A percentile compares a stretch with the other conserved stretches of the same genome.
Conservation (phyloP, 805 yeast species). For the Metschnikowia gelsemii region DNA sequence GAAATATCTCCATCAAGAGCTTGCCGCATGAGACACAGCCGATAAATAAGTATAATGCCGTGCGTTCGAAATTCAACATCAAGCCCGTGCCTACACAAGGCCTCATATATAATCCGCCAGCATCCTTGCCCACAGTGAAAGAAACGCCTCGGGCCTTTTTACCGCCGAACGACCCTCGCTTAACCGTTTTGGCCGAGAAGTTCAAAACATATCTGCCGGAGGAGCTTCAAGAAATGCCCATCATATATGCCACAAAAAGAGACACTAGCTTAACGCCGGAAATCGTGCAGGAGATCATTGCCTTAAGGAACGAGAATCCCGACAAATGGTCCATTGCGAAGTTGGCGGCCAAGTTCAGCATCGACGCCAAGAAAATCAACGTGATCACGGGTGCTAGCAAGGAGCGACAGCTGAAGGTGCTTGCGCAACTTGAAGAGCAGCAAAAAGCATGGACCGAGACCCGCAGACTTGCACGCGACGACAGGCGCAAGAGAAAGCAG, state of each 20-base stretch:
- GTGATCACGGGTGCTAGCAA: slow-evolving; percentile 45
- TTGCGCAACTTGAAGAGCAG: slow-evolving; percentile 43
- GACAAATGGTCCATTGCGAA: slow-evolving; percentile 59
- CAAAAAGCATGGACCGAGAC: slow-evolving; percentile 50
- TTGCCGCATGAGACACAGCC: slow-evolving; percentile 44
- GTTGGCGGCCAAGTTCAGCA: slow-evolving; percentile 58
- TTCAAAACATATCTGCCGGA: slow-evolving; percentile 30
- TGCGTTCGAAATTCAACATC: slow-evolving; percentile 65
- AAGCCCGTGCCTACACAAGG: slow-evolving; percentile 59
- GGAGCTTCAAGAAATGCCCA: slow-evolving; percentile 40
- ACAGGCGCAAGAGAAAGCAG: slow-evolving; percentile 56
- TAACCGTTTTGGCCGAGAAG: slow-evolving; percentile 31
- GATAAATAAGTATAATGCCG: slow-evolving; percentile 55
- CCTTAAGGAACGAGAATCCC: slow-evolving; percentile 58
- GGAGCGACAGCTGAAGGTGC: slow-evolving; percentile 46
- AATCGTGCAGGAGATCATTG: slow-evolving; percentile 55
- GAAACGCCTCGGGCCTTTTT: slow-evolving; percentile 71
- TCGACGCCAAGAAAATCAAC: slow-evolving; percentile 41
- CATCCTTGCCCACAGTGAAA: slow-evolving; percentile 47
- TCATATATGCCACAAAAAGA: slow-evolving; percentile 38
- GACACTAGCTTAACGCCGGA: slow-evolving; percentile 57
- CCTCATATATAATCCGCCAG: slow-evolving; percentile 61
- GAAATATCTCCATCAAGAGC: slow-evolving; percentile 21
- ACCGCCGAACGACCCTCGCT: slow-evolving; percentile 61
- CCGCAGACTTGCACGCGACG: slow-evolving; percentile 50